phyloP scores from a whole-genome alignment of 73 alveolate genomes.

The Blepharisma japonicum region DNA sequence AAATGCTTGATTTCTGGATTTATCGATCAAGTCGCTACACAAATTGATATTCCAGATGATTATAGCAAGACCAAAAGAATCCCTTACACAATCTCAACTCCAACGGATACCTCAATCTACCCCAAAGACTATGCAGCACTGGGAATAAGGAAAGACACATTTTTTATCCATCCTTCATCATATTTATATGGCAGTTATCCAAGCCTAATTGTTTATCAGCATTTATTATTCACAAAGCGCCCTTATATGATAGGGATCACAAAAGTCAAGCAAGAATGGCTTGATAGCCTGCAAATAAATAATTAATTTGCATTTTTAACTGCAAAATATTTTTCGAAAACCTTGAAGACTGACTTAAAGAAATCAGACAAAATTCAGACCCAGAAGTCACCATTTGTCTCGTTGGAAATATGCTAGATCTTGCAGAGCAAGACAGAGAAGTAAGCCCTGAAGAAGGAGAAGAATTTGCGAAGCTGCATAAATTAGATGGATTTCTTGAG shows the following conservation, averaged over 20 bases:
- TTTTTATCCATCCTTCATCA: conserved; percentile 24
- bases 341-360: conserved; percentile 51
- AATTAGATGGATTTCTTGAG: conserved; percentile 26
- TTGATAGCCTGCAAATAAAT: not conserved
- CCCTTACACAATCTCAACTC: not conserved
- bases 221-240: not conserved
- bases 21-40: not conserved
- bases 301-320: too few species aligned
- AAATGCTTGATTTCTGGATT: not conserved
- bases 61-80: not conserved
- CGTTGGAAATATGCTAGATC: conserved; percentile 54
- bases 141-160: not conserved
- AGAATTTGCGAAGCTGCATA: not conserved
- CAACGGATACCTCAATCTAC: not conserved
- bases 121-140: not conserved
- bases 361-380: conserved; percentile 38
- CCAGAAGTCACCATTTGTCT: conserved; percentile 35
- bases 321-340: not conserved
- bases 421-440: conserved; percentile 51
- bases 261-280: conserved; percentile 9
- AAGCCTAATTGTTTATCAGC: not conserved
- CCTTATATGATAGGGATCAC: conserved; percentile 14
- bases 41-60: not conserved
- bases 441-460: not conserved
- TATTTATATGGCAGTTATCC: not conserved